Base-by-base conservation (phyloP, 805 yeast genomes). In the Zygosaccharomyces bailii region DNA sequence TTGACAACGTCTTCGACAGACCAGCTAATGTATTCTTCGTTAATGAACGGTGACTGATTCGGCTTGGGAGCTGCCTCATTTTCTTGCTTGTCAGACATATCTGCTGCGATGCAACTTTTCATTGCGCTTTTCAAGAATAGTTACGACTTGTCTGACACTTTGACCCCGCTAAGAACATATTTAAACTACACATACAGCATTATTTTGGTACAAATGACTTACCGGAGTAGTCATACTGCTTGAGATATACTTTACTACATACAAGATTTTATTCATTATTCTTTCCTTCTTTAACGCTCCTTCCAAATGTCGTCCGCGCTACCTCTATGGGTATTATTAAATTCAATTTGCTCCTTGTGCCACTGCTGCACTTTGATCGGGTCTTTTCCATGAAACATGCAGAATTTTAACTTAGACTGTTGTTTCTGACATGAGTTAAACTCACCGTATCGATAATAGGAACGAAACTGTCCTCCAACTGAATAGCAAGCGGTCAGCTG, bases 221-320 rank as follows among this genome's bases (percentile, higher is more conserved):
- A 10, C 10, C 6, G 14, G 13, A 27, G 11, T 27, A 2, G 6
- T 27, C 6, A 3, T 11, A 11, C 16, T n/a, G 11, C 31, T 4
- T 27, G 11, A 16, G n/a, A 16, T 8, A 24, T 16, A 27, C 11
- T 8, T 23, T 19, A 17, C 20, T 27, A 39, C 14, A 11, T n/a
- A 20, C 21, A 27, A 6, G 18, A 31, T 30, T 16, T 16, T 21
- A 11, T 13, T 16, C 17, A 14, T 13, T 11, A 8, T 23, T 24
- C 18, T 33, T 21, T 27, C 13, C 9, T 14, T 3, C 14, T 11
- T 39, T 29, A 44, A 21, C 66, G 51, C 46, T 62, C 68, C 43
- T 76, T 78, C 98, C 98, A 91, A 6, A 91, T 73, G 57, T 86
- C 91, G 60, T 90, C 96, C 42, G 91, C 80, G 53, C 84, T 79